Percentiles rank a stretch among this genome's conserved stretches.
phyloP scores from a whole-genome alignment of 2,329 filamentous ascomycete genomes.

The Fusarium foetens region DNA sequence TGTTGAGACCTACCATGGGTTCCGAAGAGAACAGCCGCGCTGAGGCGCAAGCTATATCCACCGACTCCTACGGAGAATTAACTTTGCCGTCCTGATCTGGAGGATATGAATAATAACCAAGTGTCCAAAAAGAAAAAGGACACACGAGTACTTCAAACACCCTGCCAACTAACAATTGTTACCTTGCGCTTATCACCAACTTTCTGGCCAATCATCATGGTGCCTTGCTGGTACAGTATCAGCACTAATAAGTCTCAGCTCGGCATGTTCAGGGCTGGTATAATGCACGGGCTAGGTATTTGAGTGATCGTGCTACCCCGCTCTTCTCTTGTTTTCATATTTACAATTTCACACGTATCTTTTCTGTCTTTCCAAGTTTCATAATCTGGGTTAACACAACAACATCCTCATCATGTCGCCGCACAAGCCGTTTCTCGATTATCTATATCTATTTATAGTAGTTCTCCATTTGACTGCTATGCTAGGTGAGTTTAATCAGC shows the following conservation, averaged over 20 bases:
- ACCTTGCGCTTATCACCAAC: neutral
- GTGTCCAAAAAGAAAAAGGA: neutral
- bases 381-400: neutral
- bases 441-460: neutral
- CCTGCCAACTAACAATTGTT: neutral
- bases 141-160: neutral
- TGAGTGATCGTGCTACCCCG: neutral
- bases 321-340: neutral
- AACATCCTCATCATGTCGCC: neutral
- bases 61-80: rapidly evolving
- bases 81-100: no score
- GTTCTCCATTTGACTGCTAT: neutral
- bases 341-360: neutral
- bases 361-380: neutral
- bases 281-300: neutral
- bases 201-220: neutral
- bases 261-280: neutral
- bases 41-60: neutral
- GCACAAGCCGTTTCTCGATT: neutral
- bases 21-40: neutral
- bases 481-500: neutral
- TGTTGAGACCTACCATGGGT: no score
- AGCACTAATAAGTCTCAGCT: neutral
- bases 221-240: no score
- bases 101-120: neutral